phyloP scores from a whole-genome alignment of 2,329 filamentous ascomycete genomes.

The Xylaria multiplex region DNA sequence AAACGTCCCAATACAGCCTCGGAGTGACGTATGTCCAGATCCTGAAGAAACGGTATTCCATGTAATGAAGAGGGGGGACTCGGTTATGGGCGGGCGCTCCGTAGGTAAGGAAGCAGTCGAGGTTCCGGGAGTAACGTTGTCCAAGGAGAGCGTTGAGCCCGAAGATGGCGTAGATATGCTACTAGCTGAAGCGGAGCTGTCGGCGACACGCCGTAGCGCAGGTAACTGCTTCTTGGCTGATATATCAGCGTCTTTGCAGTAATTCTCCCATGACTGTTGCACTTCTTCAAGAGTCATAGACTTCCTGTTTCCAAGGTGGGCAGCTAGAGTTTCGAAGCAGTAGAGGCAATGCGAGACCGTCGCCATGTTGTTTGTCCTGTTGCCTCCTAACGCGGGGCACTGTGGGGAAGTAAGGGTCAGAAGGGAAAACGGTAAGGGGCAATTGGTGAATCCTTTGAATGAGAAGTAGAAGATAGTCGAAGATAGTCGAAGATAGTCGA shows the following conservation, averaged over 20 bases:
- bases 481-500: background rate
- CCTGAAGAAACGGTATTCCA: constrained; percentile 80
- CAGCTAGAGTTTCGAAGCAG: constrained; percentile 88
- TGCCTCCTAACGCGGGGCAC: background rate
- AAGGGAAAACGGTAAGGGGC: background rate
- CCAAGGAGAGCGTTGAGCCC: constrained; percentile 51
- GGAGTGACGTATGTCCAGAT: constrained; percentile 71
- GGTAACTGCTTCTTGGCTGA: constrained; percentile 48
- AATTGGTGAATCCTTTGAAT: background rate
- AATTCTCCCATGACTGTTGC: constrained; percentile 70
- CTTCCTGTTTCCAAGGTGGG: constrained; percentile 76
- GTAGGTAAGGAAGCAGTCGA: constrained; percentile 55
- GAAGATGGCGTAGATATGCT: constrained; percentile 46
- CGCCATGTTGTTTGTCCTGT: constrained; percentile 71
- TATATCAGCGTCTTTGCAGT: constrained; percentile 44
- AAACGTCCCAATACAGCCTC: constrained; percentile 97
- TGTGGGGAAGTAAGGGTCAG: background rate
- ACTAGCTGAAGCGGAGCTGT: constrained; percentile 44
- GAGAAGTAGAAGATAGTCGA: background rate
- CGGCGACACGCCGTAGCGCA: constrained; percentile 42
- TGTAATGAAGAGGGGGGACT: constrained; percentile 88
- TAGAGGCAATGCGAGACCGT: constrained; percentile 86
- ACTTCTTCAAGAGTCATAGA: constrained; percentile 74
- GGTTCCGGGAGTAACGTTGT: constrained; percentile 56
- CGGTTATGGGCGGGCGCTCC: constrained; percentile 50